Base-by-base conservation (phyloP, 2,329 filamentous ascomycete species). In the Aspergillus versicolor region DNA sequence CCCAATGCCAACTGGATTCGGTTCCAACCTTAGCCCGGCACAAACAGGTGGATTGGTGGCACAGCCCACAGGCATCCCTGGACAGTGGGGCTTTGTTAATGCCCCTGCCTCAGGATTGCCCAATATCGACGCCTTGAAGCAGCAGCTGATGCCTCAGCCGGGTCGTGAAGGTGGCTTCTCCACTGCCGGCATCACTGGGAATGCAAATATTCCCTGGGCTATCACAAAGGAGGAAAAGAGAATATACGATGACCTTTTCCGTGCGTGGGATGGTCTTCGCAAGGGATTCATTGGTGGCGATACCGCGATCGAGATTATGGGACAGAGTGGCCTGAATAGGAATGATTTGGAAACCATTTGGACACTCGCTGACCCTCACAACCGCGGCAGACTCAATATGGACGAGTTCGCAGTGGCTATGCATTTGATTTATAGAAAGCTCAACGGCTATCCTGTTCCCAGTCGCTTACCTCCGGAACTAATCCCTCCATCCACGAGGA, bases 141-240 rank as follows among this genome's bases (percentile, higher is more conserved):
- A 91, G 56, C 90, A 92, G 61, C 94, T 99, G 87, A 97, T 99
- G 93, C 94, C 94, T 21, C 93, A 99, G 71, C 86, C 90, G 65
- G 94, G 94, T 44, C 89, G 94, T 37, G 94, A 97, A 74, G 89
- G 89, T 24, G 83, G 80, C 17, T 97, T 90, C 67, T 96, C 91
- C 7, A 93, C 92, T 2, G 86, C 88, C 57, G 93, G 93, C 5
- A 82, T 99, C 9, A 88, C 91, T 61, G 94, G 94, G 52, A 97
- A 96, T 76, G 94, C 94, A 1, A 93, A 91, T 7, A 93, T 99
- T 68, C 94, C 94, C 0, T 99, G 94, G 94, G 92, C 94, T 15
- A 94, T 99, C 59, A 99, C 94, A 4, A 99, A 99, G 74, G 92
- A 97, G 62, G 94, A 99, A 75, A 99, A 99, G 81, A 93, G 90